These are phyloP conservation scores for Obba rivulosa DNA, from an alignment of 768 basidiomycete genomes.

Conservation along the genomic window DNA sequence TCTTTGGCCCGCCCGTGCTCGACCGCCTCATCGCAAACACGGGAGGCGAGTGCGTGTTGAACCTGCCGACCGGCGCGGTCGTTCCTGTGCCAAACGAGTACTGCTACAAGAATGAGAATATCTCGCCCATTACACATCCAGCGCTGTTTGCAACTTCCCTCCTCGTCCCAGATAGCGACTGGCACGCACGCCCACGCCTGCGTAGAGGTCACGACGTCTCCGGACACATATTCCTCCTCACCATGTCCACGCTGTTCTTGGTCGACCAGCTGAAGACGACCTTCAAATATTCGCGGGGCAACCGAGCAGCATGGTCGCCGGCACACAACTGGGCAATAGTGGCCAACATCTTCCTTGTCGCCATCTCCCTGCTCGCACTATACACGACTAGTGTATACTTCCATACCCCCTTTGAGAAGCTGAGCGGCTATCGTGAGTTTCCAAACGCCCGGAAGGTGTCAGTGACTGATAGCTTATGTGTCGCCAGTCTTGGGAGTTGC, in stretches of 20 bases:
- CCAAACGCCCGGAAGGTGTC: too few relatives aligned
- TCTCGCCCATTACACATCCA: constrained; percentile 62
- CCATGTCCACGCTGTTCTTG: constrained; percentile 73
- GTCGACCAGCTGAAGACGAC: constrained; percentile 66
- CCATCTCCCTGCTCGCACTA: constrained; percentile 66
- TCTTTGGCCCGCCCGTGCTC: constrained; percentile 78
- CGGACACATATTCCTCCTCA: constrained; percentile 89
- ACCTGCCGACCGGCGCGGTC: constrained; percentile 49
- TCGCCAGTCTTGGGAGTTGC: constrained; percentile 33
- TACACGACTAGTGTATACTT: constrained; percentile 87
- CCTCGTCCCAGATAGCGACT: constrained; percentile 34
- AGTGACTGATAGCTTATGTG: neutral
- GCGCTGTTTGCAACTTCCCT: constrained; percentile 47
- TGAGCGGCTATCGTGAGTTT: constrained; percentile 75
- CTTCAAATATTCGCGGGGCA: constrained; percentile 21
- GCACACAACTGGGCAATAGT: constrained; percentile 45
- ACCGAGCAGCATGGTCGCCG: constrained; percentile 32
- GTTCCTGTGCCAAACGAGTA: constrained; percentile 51
- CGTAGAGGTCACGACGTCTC: constrained; percentile 88
- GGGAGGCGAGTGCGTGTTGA: constrained; percentile 74
- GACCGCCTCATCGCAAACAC: constrained; percentile 59
- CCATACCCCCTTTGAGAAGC: constrained; percentile 84
- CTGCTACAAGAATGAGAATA: constrained; percentile 44
- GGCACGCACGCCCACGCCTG: constrained; percentile 53
- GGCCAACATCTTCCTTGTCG: constrained; percentile 43